These are phyloP conservation scores for Anaeramoeba flamelloides DNA, from an alignment of 78 protist species.

Conservation along the genomic window DNA sequence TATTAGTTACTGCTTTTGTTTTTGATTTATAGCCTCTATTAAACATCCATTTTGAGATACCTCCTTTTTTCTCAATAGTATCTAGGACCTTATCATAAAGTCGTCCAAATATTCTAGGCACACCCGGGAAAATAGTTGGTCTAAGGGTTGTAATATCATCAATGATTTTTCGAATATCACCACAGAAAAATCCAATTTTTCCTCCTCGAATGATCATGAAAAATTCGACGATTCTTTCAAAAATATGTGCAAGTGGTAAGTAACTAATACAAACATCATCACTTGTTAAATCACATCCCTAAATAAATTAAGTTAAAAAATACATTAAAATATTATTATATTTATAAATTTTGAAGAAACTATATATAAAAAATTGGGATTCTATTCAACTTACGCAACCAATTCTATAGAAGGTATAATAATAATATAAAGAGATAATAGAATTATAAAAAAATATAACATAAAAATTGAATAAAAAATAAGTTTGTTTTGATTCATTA, in stretches of 20 bases:
- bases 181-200: not conserved
- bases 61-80: not conserved
- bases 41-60: not conserved
- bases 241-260: not conserved
- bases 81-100: not conserved
- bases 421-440: too few relatives aligned
- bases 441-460: too few relatives aligned
- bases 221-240: not conserved
- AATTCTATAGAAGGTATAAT: too few relatives aligned
- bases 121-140: not conserved
- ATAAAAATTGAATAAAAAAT: too few relatives aligned
- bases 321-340: too few relatives aligned
- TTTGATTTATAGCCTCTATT: not conserved
- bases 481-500: too few relatives aligned
- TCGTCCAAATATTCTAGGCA: not conserved
- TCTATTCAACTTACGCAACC: too few relatives aligned
- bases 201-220: not conserved
- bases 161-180: not conserved
- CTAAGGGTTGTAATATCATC: not conserved
- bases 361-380: too few relatives aligned
- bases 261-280: not conserved
- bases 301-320: too few relatives aligned
- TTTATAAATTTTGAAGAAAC: too few relatives aligned
- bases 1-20: not conserved
- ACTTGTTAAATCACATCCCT: not conserved